Evolutionary conservation across 805 yeast species (phyloP), one percentile per base, ranked within the genome.

Genomic region (Metschnikowia hibisci): DNA sequence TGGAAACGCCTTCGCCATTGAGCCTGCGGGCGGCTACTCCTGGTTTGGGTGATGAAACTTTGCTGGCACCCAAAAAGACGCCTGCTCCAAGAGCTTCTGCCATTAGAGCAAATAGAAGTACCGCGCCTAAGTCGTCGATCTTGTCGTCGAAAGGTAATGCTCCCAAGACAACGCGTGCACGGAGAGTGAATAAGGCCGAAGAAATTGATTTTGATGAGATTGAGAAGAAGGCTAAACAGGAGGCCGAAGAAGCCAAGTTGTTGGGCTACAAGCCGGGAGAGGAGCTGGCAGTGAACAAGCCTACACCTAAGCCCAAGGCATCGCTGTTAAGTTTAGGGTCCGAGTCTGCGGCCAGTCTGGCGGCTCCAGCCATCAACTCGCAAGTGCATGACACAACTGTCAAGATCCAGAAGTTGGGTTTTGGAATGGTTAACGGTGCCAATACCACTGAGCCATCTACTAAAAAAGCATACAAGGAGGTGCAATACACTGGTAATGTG

Each of bases 361-460:
- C 34, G 13, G 20, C 50, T 7, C 39, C 50, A 13, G 13, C 37
- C 14, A 25, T 34, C 20, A 42, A 48, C 7, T 54, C 56, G 4
- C 74, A 67, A 11, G 55, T 74, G 51, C 74, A 74, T 44, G 71
- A 70, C 43, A 70, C 81, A 26, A 76, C 87, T 7, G 89, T 84
- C 50, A 73, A 80, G 48, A 82, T 87, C 61, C 93, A 93, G 47
- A 84, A 77, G 60, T 71, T 89, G 48, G 96, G 96, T 0, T 89
- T 89, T 57, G 97, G 97, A 54, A 90, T 88, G 95, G 78, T 81
- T 5, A 77, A 72, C 39, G 81, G 85, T 25, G 73, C 73, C 45
- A 81, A 85, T 32, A 64, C 67, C n/a, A 64, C 67, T 39, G 58
- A 73, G 35, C 69, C 73, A 8, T 63, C 71, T 31, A 62, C 57